A percentile compares a stretch with the other conserved stretches of the same genome.
Evolutionary conservation across 2,329 filamentous ascomycete species (phyloP).

Genomic region (Blastomyces gilchristii): DNA sequence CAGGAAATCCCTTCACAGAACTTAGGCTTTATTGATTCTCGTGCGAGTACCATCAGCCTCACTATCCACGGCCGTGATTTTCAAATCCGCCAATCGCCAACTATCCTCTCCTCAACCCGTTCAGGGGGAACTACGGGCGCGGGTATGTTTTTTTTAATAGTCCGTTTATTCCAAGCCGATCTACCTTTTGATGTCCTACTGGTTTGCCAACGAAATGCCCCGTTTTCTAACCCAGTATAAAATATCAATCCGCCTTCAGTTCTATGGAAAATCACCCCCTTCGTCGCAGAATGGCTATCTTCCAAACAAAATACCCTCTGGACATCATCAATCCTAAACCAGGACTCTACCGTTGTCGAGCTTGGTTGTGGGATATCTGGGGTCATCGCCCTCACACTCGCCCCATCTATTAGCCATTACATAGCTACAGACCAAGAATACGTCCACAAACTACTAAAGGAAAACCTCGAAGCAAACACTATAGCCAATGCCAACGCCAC

Average conservation of each 20-base stretch:
- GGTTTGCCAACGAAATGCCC: neutral
- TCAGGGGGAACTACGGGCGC: constrained; percentile 64
- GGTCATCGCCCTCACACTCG: constrained; percentile 61
- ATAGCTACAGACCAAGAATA: constrained; percentile 83
- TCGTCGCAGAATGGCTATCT: constrained; percentile 71
- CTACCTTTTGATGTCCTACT: neutral
- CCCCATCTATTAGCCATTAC: constrained; percentile 52
- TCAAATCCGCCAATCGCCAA: constrained; percentile 71
- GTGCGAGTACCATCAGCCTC: constrained; percentile 54
- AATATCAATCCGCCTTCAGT: constrained; percentile 40
- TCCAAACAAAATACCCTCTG: constrained; percentile 54
- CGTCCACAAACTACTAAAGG: constrained; percentile 62
- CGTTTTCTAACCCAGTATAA: constrained; percentile 11
- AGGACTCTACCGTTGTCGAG: constrained; percentile 57
- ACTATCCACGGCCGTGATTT: constrained; percentile 60
- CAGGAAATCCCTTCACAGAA: constrained; percentile 62
- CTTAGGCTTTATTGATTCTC: constrained; percentile 75
- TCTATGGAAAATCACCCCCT: constrained; percentile 82
- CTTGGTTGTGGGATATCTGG: constrained; percentile 83
- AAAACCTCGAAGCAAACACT: constrained; percentile 53
- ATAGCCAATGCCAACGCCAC: neutral
- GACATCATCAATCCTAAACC: constrained; percentile 42
- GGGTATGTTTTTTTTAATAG: constrained; percentile 33
- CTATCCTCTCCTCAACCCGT: constrained; percentile 65
- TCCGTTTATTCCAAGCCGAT: neutral